Conservation (phyloP, 176 grass and related monocot genomes). For the Dactylis glomerata region DNA sequence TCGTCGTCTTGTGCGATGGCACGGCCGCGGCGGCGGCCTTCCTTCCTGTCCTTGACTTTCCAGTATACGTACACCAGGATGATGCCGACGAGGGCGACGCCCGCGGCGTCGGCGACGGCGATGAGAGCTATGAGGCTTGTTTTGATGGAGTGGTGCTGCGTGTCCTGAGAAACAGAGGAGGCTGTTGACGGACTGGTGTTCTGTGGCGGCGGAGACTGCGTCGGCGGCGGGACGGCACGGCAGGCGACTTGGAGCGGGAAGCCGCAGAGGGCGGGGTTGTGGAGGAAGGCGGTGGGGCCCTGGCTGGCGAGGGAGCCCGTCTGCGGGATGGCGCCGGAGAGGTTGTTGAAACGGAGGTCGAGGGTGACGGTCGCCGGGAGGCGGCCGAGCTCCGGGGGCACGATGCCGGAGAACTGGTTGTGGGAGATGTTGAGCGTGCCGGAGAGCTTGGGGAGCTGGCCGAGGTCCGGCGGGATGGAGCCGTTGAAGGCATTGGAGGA, state of each 20-base stretch:
- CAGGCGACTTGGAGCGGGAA: conserved; percentile 94
- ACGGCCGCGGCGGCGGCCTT: conserved; percentile 6
- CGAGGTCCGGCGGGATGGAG: conserved; percentile 67
- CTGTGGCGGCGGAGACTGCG: conserved; percentile 13
- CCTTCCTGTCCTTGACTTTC: conserved; percentile 69
- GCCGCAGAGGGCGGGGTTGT: conserved; percentile 80
- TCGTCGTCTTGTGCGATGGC: neutral
- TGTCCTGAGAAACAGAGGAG: neutral
- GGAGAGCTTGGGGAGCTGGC: conserved; percentile 51
- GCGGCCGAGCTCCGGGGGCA: conserved; percentile 61
- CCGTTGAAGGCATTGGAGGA: conserved; percentile 77
- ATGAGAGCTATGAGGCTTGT: conserved; percentile 68
- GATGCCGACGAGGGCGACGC: conserved; percentile 74
- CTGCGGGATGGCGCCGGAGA: conserved; percentile 89
- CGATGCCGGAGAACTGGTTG: conserved; percentile 60
- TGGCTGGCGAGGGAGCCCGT: conserved; percentile 74
- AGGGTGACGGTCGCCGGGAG: conserved; percentile 75
- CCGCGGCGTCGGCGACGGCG: conserved; percentile 77
- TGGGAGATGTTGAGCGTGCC: conserved; percentile 80
- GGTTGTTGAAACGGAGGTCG: conserved; percentile 94
- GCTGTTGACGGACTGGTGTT: neutral
- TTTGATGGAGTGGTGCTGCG: conserved; percentile 22
- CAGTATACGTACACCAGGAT: conserved; percentile 84
- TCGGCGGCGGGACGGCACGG: conserved; percentile 48
- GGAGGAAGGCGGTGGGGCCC: conserved; percentile 75